Conservation (phyloP, 2,329 filamentous ascomycete genomes). For the Epichloe coenophiala region DNA sequence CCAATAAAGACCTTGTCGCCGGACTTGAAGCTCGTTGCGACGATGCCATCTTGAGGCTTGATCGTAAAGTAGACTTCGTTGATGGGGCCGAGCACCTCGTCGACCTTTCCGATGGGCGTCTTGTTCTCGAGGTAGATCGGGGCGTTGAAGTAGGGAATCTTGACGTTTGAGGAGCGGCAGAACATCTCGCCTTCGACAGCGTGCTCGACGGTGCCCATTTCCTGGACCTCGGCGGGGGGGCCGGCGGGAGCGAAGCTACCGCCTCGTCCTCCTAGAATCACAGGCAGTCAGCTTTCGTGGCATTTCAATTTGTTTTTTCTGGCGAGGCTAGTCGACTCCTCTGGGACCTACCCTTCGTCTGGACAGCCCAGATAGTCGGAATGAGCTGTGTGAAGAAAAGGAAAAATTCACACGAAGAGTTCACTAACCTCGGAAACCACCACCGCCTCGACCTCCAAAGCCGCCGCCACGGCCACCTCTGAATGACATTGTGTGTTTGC, state of each 20-base stretch:
- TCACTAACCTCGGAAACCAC: slow-evolving; percentile 9
- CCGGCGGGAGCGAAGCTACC: slow-evolving; percentile 8
- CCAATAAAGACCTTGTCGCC: slow-evolving; percentile 97
- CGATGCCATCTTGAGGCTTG: slow-evolving; percentile 92
- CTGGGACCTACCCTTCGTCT: too few species aligned
- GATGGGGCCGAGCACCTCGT: slow-evolving; percentile 93
- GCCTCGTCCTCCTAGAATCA: slow-evolving; percentile 9
- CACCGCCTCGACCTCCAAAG: slow-evolving; percentile 9
- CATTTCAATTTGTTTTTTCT: background rate
- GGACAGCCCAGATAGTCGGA: too few species aligned
- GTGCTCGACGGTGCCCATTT: slow-evolving; percentile 92
- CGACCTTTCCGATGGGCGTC: slow-evolving; percentile 88
- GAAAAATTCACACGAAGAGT: background rate
- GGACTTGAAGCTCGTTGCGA: slow-evolving; percentile 84
- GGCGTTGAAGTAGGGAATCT: slow-evolving; percentile 98
- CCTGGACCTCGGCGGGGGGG: slow-evolving; percentile 22
- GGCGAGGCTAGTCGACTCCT: too few species aligned
- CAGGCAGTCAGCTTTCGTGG: too few species aligned
- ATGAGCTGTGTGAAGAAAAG: background rate
- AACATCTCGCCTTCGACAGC: slow-evolving; percentile 96
- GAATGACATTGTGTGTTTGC: slow-evolving; percentile 9
- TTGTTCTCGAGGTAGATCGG: slow-evolving; percentile 99
- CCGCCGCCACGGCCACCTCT: slow-evolving; percentile 11
- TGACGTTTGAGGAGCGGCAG: slow-evolving; percentile 86
- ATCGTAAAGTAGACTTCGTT: slow-evolving; percentile 98